Base-by-base conservation (phyloP, 2,329 filamentous ascomycete genomes). In the Aureobasidium sp. region DNA sequence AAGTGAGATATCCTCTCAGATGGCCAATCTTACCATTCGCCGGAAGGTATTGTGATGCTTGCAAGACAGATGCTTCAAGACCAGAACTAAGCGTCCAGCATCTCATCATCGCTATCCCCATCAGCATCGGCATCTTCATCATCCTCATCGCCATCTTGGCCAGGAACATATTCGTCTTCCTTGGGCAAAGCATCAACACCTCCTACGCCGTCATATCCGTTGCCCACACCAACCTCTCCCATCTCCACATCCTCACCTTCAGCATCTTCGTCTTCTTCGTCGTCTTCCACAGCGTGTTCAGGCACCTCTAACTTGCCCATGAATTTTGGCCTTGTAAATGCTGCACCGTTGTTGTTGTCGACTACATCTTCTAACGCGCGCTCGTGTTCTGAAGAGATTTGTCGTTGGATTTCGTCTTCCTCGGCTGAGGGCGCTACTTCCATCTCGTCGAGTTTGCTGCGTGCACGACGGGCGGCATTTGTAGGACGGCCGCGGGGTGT, bases 391-490 rank as follows among this genome's bases (percentile, higher is more conserved):
- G 46, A 43, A 8, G 47, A 48, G 5, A 61, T 51, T 27, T 61
- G 57, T 12, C 57, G 57, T 37, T 61, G 46, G 6, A 61, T 47
- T 20, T 61, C 36, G 13, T 61, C 57, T 5, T 59, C 65, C 15
- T 67, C 67, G 47, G 64, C 72, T 66, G 59, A 64, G 50, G 66
- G 67, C 34, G 63, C 65, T 34, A 67, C 65, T 24, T 68, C 68
- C 13, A 76, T 71, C 37, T 73, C 75, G 52, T 76, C 76, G 0
- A 79, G 71, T 64, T 75, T 75, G 65, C 78, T 80, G 56, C 78
- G 69, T 17, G 76, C 77, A 13, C 77, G 71, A 34, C 72, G 62
- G 32, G 69, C 62, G 34, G 65, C 47, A 15, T 64, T 64, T 44
- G 43, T 53, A 36, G 29, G 65, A 39, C 52, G 62, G 29, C 27